Evolutionary conservation across 768 basidiomycete species (phyloP).

Genomic region (Nidularia sp.): DNA sequence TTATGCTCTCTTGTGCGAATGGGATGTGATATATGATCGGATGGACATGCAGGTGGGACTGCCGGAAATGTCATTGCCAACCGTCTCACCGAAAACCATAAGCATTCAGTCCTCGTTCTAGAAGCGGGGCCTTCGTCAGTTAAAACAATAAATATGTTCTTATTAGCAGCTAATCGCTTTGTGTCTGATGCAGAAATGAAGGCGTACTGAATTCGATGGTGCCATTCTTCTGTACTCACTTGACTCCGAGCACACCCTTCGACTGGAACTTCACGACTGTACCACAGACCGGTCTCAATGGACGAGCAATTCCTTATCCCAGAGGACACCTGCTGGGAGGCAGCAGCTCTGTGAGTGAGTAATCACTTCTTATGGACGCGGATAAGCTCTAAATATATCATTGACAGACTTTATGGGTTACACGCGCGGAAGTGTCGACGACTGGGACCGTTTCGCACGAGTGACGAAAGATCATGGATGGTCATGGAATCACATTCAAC

Average conservation of each 20-base stretch:
- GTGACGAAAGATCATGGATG: not conserved
- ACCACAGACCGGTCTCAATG: conserved; percentile 15
- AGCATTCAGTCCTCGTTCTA: conserved; percentile 6
- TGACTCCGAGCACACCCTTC: conserved; percentile 6
- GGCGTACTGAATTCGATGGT: conserved; percentile 7
- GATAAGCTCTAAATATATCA: too few species aligned
- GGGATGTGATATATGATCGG: not conserved
- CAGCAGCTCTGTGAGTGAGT: conserved; percentile 5
- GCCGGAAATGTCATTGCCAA: conserved; percentile 14
- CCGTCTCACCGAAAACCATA: conserved; percentile 7
- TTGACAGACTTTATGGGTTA: not conserved
- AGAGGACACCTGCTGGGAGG: conserved; percentile 20
- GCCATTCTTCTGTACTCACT: conserved; percentile 7
- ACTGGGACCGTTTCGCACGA: not conserved
- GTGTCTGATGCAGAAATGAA: conserved; percentile 3
- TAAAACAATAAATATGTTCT: too few species aligned
- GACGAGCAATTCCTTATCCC: conserved; percentile 13
- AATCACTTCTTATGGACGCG: too few species aligned
- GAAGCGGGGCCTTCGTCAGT: conserved; percentile 9
- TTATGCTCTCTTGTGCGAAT: too few species aligned
- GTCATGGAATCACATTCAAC: not conserved
- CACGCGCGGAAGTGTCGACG: not conserved
- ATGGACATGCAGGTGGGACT: conserved; percentile 7
- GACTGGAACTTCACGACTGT: conserved; percentile 23
- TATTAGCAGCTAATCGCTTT: too few species aligned